Conservation (phyloP, 164 flowering plant genomes). For the Dillenia turbinata region DNA sequence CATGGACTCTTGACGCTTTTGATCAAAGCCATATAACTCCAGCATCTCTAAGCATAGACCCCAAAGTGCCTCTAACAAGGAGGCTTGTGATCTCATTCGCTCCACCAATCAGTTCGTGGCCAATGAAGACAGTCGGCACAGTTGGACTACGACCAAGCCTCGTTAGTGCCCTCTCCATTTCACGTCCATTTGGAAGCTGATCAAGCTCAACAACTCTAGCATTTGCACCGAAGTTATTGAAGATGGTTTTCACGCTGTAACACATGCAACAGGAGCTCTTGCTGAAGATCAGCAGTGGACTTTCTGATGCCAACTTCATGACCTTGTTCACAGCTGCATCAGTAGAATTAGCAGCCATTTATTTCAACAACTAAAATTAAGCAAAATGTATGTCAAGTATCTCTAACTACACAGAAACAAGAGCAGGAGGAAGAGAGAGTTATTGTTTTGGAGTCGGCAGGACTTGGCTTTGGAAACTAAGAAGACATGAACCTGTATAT, state of each 20-base stretch:
- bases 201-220: slow-evolving; percentile 34
- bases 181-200: slow-evolving; percentile 21
- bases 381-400: no score
- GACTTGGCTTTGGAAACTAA: no score
- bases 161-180: slow-evolving; percentile 26
- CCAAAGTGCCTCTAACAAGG: slow-evolving; percentile 24
- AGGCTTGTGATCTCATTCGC: slow-evolving; percentile 33
- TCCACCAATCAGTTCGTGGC: slow-evolving; percentile 34
- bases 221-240: slow-evolving; percentile 29
- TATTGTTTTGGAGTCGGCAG: no score
- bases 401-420: no score
- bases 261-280: slow-evolving; percentile 30
- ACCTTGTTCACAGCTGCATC: slow-evolving; percentile 12
- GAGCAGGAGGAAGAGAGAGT: no score
- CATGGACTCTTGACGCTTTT: no score
- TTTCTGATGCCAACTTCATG: slow-evolving; percentile 16
- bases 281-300: slow-evolving; percentile 49
- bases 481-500: no score
- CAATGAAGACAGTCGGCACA: slow-evolving; percentile 44
- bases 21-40: slow-evolving; percentile 29
- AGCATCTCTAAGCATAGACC: slow-evolving; percentile 24
- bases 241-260: slow-evolving; percentile 26
- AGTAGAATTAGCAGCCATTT: no score
- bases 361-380: no score
- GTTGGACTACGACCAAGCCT: slow-evolving; percentile 16